A percentile compares a stretch with the other conserved stretches of the same genome.
phyloP scores from a whole-genome alignment of 805 yeast species.

The Pichia membranifaciens region DNA sequence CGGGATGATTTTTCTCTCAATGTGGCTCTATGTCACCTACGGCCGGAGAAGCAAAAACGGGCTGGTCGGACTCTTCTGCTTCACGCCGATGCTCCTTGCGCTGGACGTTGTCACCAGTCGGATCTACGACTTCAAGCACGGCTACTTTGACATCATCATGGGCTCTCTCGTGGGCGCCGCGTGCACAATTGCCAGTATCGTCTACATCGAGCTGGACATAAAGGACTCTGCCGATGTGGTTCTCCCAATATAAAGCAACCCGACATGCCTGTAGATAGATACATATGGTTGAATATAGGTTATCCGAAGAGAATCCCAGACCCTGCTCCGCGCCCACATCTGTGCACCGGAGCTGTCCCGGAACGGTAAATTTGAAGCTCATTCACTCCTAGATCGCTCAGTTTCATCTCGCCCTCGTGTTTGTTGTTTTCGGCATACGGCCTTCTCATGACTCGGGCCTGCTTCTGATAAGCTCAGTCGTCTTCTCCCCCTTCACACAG shows the following conservation, averaged over 20 bases:
- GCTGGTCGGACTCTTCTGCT: slow-evolving; percentile 15
- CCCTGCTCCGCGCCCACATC: neutral
- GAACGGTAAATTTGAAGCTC: neutral
- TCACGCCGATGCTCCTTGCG: slow-evolving; percentile 35
- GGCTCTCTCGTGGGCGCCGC: slow-evolving; percentile 43
- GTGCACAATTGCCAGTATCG: slow-evolving; percentile 1
- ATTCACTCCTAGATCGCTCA: neutral
- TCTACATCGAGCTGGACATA: neutral
- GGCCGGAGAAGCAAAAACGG: neutral
- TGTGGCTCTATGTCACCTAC: slow-evolving; percentile 32
- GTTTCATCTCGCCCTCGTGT: neutral
- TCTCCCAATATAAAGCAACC: too few species aligned
- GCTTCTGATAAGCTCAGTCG: too few species aligned
- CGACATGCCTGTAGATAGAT: too few species aligned
- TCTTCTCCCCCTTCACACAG: too few species aligned
- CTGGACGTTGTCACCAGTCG: slow-evolving; percentile 40
- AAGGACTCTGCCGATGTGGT: neutral
- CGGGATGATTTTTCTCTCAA: slow-evolving; percentile 54
- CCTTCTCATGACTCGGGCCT: too few species aligned
- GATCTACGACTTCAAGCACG: slow-evolving; percentile 89
- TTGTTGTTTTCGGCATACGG: neutral
- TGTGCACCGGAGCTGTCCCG: too few species aligned
- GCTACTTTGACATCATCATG: slow-evolving; percentile 68
- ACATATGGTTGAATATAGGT: too few species aligned
- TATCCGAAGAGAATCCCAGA: too few species aligned